Evolutionary conservation across 805 yeast genomes (phyloP), one percentile per base, ranked within the genome.

Genomic region (Tanozyma kutaoensis): DNA sequence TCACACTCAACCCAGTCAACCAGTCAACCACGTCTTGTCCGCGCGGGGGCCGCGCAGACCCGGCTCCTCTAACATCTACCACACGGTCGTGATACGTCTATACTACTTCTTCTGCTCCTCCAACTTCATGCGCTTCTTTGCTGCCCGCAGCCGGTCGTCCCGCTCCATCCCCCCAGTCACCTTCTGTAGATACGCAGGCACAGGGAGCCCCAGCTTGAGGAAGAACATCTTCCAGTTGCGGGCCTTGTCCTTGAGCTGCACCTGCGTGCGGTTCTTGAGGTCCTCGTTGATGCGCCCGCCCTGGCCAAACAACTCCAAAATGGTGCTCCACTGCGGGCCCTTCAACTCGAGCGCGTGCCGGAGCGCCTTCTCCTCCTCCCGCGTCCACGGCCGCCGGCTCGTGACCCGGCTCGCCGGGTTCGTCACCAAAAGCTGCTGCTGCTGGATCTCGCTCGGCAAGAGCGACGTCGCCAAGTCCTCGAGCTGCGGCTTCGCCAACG

Each of bases 251-350:
- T 91, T 91, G 32, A 91, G 62, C 47, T 91, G 98, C 12, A 88
- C 82, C 43, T 85, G 93, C 4, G 79, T 76, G 46, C 98, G 63
- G 46, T 84, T 80, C 50, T 84, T 88, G 39, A 91, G 62, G 1
- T 75, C 70, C 47, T 91, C 97, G 22, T 76, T 72, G 15, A 78
- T 64, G 24, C 76, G 66, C 4, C 98, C 98, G 7, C 97, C 97
- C 4, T 94, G 80, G 2, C 98, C 98, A 47, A 78, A 80, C n/a
- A 79, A 54, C 42, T 81, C 95, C 25, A 88, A 52, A 28, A 91
- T 91, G 29, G 79, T 79, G 2, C 94, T 65, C 98, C 98, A 91
- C 38, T 78, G 82, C 0, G 97, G 93, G 2, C 98, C 98, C 37
- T 76, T 72, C 14, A 72, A 58, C 36, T 79, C 78, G 31, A 91